These are phyloP conservation scores for Xylaria sp. DNA, from an alignment of 2,329 filamentous ascomycete species.

Conservation along the genomic window DNA sequence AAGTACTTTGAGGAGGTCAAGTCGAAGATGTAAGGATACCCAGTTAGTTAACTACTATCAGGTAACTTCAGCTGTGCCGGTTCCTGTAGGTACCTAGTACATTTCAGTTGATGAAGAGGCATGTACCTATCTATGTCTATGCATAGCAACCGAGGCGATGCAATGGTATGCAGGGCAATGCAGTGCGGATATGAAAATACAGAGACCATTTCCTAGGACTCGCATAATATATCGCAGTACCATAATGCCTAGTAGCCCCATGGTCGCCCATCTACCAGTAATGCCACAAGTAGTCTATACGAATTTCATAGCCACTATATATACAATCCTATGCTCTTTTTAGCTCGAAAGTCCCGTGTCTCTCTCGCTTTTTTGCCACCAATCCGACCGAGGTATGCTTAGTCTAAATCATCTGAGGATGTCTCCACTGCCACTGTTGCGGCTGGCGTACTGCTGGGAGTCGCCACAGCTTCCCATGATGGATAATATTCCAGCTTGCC, in stretches of 20 bases:
- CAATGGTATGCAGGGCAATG: not conserved
- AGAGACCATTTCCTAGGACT: not conserved
- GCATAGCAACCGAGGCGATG: not conserved
- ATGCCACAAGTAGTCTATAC: conserved; percentile 22
- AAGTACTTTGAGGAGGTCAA: conserved; percentile 85
- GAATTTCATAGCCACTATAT: conserved; percentile 12
- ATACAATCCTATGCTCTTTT: conserved; percentile 12
- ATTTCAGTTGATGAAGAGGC: conserved; percentile 17
- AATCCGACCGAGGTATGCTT: conserved; percentile 31
- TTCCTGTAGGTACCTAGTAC: not conserved
- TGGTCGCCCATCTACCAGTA: not conserved
- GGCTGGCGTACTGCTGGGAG: conserved; percentile 39
- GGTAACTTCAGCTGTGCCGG: conserved; percentile 3
- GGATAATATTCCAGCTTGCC: conserved; percentile 80
- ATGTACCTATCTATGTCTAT: conserved; percentile 15
- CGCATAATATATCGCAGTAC: conserved; percentile 5
- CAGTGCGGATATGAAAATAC: not conserved
- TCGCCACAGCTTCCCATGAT: conserved; percentile 38
- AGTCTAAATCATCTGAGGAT: conserved; percentile 60
- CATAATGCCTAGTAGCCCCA: not conserved
- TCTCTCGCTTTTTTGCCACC: not conserved
- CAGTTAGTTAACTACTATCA: not conserved
- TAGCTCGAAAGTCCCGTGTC: not conserved
- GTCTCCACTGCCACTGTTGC: conserved; percentile 50
- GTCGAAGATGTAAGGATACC: conserved; percentile 76